Evolutionary conservation across 495 filamentous ascomycete species (phyloP), one percentile per base, ranked within the genome.

Genomic region (Halenospora varia): DNA sequence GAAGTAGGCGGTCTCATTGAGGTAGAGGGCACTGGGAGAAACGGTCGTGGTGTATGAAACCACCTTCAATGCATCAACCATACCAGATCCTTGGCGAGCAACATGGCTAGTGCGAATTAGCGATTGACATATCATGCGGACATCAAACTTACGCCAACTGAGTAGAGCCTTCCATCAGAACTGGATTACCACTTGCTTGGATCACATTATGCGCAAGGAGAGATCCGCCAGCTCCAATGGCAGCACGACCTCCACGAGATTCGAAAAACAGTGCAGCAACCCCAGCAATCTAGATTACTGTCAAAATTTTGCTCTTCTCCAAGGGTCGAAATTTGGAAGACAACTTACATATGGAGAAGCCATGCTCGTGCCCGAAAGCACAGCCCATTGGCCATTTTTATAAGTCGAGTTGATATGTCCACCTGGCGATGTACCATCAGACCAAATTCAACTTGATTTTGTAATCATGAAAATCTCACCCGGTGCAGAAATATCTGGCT

Each of bases 321-420:
- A n/a, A n/a, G n/a, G n/a, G 22, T 15, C 22, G 9, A 53, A 20
- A 41, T 25, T 77, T 19, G 71, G 72, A 10, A 79, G 66, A 3
- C 78, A 79, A 9, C 78, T 70, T 45, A 80, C 68, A 57, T 78
- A 79, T 4, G 80, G 80, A 25, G 73, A 66, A 3, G 80, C 73
- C 76, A 77, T 76, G 23, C 76, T 79, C 0, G 80, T 82, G 53
- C 80, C 80, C 35, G 66, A 73, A n/a, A 77, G 58, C 8, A 72
- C 59, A 2, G 61, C 70, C n/a, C 69, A 73, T 3, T 65, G 47
- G 26, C 49, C 46, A 48, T 77, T 70, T 4, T 72, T 53, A 22
- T 68, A 73, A 4, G 77, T 79, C 26, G 70, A 74, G 44, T 77
- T 61, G 54, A 82, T 81, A 24, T 72, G 66, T 6, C 69, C 68